Conservation (phyloP, 148 eudicot species). For the Nyssa sinensis region DNA sequence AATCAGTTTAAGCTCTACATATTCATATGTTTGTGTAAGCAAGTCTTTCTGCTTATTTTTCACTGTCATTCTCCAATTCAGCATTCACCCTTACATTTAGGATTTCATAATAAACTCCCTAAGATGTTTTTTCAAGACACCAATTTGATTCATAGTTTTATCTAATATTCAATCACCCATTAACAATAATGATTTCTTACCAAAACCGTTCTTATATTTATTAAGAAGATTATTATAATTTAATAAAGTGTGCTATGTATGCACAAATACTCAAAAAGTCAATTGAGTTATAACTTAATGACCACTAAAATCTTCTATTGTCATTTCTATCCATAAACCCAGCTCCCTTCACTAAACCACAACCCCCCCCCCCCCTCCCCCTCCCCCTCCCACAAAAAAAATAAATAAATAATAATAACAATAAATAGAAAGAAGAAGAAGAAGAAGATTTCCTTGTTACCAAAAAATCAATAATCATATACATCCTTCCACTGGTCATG, state of each 20-base stretch:
- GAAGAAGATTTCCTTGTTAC: neutral
- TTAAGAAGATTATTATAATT: neutral
- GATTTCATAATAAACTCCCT: too few relatives aligned
- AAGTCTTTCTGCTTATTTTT: too few relatives aligned
- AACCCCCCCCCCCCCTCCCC: neutral
- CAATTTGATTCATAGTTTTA: neutral
- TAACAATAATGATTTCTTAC: too few relatives aligned
- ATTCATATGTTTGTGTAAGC: too few relatives aligned
- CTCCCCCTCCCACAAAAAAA: neutral
- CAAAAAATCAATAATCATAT: neutral
- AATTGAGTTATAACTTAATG: too few relatives aligned
- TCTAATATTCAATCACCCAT: neutral
- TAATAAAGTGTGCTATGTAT: too few relatives aligned
- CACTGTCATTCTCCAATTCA: too few relatives aligned
- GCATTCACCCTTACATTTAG: too few relatives aligned
- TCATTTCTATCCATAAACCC: neutral
- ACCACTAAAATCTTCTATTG: neutral
- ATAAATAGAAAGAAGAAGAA: too few relatives aligned
- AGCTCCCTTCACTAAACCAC: too few relatives aligned
- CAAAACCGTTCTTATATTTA: neutral
- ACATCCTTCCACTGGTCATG: neutral
- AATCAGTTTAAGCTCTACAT: neutral
- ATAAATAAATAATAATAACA: too few relatives aligned
- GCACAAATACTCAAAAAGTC: neutral
- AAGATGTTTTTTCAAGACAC: too few relatives aligned